Base-by-base conservation (phyloP, 768 basidiomycete species). In the Suillus plorans region DNA sequence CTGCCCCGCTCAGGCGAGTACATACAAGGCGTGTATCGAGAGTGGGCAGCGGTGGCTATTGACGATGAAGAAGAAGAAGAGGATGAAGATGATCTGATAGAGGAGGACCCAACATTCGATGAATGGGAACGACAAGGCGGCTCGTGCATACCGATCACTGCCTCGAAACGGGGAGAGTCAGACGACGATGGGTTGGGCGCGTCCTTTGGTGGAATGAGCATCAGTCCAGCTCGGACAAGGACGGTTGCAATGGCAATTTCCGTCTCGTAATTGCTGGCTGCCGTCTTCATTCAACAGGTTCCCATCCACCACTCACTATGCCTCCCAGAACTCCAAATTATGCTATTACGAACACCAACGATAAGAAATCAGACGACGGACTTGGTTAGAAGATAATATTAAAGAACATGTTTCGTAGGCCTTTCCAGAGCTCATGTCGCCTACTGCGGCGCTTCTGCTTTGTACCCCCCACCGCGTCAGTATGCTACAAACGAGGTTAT, bases 1-100 rank as follows among this genome's bases (percentile, higher is more conserved):
- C 86, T 99, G 5, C 91, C 94, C 0, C 84, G 87, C 64, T 95
- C 94, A 44, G 81, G 84, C 37, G 75, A 77, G 25, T 97, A 89
- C 71, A 91, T 99, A 62, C 88, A 93, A 61, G 82, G 81, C 10
- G 85, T 97, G 34, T 99, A 98, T 71, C 82, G 95, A 53, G 93
- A 96, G 66, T 99, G 97, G 97, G 81, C 87, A 20, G 80, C 86
- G 39, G 95, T 97, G 4, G 89, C 92, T 5, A 81, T 86, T 28
- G 82, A 79, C 9, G 86, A 87, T 20, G 89, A 89, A 8, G 89
- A 87, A 0, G 89, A 89, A 0, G 89, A 89, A 0, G 89, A 90
- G 0, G 87, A 86, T 0, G 87, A 85, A 0, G 86, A 85, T 0
- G 85, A 85, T 0, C 86, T 85, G 0, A 83, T 80, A 1, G 77